phyloP scores from a whole-genome alignment of 1,284 basidiomycete species.

The Stereum hirsutum region DNA sequence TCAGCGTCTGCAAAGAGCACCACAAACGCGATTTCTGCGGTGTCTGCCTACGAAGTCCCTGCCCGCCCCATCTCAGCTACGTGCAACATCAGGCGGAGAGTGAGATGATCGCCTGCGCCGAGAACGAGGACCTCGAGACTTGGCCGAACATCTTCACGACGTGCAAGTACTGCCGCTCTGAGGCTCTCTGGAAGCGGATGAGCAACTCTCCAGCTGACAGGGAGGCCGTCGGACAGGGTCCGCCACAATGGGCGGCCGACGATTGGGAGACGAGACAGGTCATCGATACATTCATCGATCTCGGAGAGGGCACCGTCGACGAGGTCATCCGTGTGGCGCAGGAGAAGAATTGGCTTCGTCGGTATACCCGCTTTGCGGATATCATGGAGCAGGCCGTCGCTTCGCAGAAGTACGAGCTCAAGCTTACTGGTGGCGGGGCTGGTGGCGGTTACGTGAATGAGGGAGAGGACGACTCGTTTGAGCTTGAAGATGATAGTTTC shows the following conservation, averaged over 20 bases:
- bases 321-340: conserved; percentile 52
- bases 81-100: conserved; percentile 27
- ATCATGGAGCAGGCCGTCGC: conserved; percentile 60
- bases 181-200: conserved; percentile 54
- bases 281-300: conserved; percentile 58
- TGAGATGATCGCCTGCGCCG: conserved; percentile 37
- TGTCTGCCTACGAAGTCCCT: conserved; percentile 53
- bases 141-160: conserved; percentile 59
- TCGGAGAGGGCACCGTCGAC: conserved; percentile 57
- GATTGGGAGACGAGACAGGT: conserved; percentile 63
- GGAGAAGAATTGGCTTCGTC: conserved; percentile 63
- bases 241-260: conserved; percentile 24
- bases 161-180: conserved; percentile 50
- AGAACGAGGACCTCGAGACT: conserved; percentile 62
- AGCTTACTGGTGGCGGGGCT: conserved; percentile 28
- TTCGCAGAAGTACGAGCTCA: conserved; percentile 25
- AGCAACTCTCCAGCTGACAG: conserved; percentile 34
- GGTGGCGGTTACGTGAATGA: conserved; percentile 19
- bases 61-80: conserved; percentile 31
- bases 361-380: conserved; percentile 52
- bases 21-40: conserved; percentile 51
- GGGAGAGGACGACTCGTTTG: conserved; percentile 10
- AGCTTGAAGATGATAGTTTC: conserved; percentile 41
- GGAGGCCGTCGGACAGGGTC: conserved; percentile 45
- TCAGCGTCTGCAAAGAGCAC: conserved; percentile 57